Percentiles rank a stretch among this genome's conserved stretches.
Conservation (phyloP, 768 basidiomycete species). For the Suillus sp. region DNA sequence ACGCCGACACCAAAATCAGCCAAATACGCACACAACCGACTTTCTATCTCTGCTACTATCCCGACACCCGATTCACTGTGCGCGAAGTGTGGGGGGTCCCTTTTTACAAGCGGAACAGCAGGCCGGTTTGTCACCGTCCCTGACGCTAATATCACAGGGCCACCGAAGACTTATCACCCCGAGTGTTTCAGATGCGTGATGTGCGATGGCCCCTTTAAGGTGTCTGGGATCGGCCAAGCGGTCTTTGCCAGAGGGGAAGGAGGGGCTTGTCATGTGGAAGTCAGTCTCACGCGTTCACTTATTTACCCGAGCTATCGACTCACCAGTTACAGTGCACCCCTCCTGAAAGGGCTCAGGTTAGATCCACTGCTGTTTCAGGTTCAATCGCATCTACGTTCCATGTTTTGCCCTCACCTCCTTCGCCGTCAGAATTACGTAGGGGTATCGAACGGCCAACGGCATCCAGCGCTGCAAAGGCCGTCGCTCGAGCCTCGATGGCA, state of each 20-base stretch:
- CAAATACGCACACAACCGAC: constrained; percentile 26
- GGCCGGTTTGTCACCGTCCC: constrained; percentile 77
- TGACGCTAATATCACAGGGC: constrained; percentile 40
- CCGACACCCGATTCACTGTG: constrained; percentile 51
- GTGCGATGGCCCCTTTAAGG: constrained; percentile 66
- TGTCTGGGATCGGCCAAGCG: constrained; percentile 60
- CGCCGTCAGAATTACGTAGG: constrained; percentile 25
- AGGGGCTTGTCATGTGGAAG: constrained; percentile 73
- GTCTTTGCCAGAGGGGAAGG: constrained; percentile 67
- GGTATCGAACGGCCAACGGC: constrained; percentile 20
- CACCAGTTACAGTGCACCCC: constrained; percentile 43
- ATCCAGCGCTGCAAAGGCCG: constrained; percentile 8
- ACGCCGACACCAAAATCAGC: constrained; percentile 32
- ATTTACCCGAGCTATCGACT: constrained; percentile 16
- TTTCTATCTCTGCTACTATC: constrained; percentile 33
- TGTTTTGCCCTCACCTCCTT: constrained; percentile 16
- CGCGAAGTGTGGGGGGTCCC: constrained; percentile 55
- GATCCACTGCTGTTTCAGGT: constrained; percentile 15
- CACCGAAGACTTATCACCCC: constrained; percentile 67
- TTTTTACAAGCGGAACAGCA: constrained; percentile 59
- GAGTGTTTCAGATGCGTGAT: constrained; percentile 75
- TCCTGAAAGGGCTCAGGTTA: constrained; percentile 32
- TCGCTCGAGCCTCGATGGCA: constrained; percentile 17
- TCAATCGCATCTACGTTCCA: constrained; percentile 17
- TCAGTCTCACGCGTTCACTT: constrained; percentile 15